Conservation (phyloP, 148 eudicot genomes). For the Persicaria tinctoria region DNA sequence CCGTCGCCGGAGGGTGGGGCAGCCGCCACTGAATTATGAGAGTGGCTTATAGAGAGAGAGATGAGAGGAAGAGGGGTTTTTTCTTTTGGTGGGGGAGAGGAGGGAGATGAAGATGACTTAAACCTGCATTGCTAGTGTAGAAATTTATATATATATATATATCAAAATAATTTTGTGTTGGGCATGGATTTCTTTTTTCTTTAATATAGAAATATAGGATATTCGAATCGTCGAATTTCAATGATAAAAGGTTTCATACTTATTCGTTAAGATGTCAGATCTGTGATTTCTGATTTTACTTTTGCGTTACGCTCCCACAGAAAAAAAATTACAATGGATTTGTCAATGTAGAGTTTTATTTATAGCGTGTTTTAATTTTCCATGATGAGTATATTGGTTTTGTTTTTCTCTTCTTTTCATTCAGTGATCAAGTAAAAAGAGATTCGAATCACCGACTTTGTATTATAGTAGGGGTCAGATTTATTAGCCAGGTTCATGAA, state of each 20-base stretch:
- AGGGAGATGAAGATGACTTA: slow-evolving; percentile 8
- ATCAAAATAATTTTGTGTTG: neutral
- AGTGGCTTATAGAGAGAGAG: slow-evolving; percentile 3
- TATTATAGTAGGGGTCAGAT: too few relatives aligned
- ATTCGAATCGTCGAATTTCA: neutral
- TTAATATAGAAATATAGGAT: neutral
- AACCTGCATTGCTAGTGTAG: neutral
- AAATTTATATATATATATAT: neutral
- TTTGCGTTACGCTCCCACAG: neutral
- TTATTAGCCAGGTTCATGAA: too few relatives aligned
- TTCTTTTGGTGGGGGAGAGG: neutral
- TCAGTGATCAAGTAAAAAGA: too few relatives aligned
- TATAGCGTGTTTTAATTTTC: too few relatives aligned
- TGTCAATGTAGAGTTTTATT: too few relatives aligned
- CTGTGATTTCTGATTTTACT: neutral
- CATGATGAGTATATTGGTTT: too few relatives aligned
- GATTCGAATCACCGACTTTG: too few relatives aligned
- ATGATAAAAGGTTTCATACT: neutral
- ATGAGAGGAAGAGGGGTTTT: neutral
- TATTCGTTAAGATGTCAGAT: neutral
- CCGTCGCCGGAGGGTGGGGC: too few relatives aligned
- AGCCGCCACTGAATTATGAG: neutral
- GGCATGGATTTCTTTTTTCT: neutral
- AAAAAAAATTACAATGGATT: too few relatives aligned
- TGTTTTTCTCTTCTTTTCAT: too few relatives aligned